These are phyloP conservation scores for Neurospora terricola DNA, from an alignment of 495 filamentous ascomycete species.

Conservation along the genomic window DNA sequence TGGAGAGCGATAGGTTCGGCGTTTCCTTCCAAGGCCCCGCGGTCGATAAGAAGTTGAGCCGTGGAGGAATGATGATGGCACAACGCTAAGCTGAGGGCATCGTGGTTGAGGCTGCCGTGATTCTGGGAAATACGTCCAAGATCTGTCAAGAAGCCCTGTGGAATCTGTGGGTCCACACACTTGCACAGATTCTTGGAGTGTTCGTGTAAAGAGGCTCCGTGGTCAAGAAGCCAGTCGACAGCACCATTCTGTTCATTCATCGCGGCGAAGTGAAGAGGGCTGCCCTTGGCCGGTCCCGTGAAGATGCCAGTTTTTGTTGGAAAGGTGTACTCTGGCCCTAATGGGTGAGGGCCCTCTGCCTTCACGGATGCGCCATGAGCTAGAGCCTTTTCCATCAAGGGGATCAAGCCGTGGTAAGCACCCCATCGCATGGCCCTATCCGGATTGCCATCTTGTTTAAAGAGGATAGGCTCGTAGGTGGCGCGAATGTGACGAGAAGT, in stretches of 20 bases:
- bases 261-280: neutral
- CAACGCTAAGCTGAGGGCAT: neutral
- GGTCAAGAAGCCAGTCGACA: neutral
- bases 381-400: neutral
- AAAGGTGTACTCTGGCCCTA: neutral
- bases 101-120: neutral
- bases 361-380: neutral
- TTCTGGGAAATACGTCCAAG: neutral
- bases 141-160: neutral
- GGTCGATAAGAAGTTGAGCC: neutral
- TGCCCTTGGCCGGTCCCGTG: neutral
- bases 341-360: neutral
- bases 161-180: neutral
- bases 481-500: neutral
- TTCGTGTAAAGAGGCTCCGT: neutral
- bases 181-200: neutral
- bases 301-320: neutral
- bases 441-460: neutral
- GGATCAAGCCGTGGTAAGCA: neutral
- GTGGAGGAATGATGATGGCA: neutral
- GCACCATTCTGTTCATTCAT: neutral
- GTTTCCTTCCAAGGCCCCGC: neutral
- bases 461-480: neutral
- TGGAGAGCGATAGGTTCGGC: neutral
- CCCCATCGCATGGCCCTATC: neutral